Evolutionary conservation across 2,329 filamentous ascomycete species (phyloP).

Genomic region (Cryphonectria radicalis): DNA sequence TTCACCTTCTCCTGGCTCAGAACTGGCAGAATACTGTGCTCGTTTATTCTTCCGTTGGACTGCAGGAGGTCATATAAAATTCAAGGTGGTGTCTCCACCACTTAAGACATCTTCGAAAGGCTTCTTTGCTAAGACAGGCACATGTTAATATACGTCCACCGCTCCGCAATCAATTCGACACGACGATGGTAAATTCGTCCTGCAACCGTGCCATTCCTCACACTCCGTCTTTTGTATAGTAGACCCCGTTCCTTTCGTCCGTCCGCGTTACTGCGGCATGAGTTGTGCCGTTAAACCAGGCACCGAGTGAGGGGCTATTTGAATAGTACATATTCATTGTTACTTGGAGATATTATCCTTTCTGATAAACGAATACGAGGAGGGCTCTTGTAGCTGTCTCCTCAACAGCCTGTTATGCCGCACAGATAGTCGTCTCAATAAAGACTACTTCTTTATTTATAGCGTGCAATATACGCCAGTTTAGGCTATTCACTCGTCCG

Average conservation of each 20-base stretch:
- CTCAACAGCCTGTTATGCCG: background rate
- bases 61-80: background rate
- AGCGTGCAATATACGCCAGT: background rate
- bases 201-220: background rate
- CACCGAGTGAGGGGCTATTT: background rate
- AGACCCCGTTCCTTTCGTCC: background rate
- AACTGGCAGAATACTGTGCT: no score
- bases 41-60: background rate
- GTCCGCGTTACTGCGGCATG: background rate
- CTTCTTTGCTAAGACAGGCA: background rate
- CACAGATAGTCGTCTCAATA: background rate
- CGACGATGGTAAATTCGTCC: background rate
- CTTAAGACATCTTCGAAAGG: no score
- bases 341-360: background rate
- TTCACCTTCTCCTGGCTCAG: no score
- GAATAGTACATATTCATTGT: background rate
- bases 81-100: background rate
- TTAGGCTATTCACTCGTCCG: background rate
- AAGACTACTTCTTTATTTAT: background rate
- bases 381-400: background rate
- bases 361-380: background rate
- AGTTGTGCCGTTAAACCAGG: background rate
- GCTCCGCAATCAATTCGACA: background rate
- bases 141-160: background rate
- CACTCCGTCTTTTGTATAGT: background rate